These are phyloP conservation scores for Acacia confusa DNA, from an alignment of 306 rosid species.

Conservation along the genomic window DNA sequence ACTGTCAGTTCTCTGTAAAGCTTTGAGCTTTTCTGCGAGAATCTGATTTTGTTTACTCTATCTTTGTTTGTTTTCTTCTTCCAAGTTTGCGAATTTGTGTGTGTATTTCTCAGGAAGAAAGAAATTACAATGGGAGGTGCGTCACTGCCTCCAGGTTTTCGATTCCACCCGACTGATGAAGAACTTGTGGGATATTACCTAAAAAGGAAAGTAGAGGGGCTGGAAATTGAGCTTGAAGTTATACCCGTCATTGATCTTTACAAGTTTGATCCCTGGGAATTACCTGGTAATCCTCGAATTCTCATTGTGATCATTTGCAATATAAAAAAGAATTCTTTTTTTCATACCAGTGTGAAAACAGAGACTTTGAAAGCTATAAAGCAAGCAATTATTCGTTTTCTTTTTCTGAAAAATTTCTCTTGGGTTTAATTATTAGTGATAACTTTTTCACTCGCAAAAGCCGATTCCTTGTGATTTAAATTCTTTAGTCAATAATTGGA, in stretches of 20 bases:
- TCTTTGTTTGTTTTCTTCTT: background rate
- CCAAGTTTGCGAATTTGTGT: background rate
- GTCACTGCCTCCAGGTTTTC: slow-evolving; percentile 78
- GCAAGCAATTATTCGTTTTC: slow-evolving; percentile 24
- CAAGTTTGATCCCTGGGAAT: slow-evolving; percentile 94
- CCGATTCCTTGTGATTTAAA: slow-evolving; percentile 20
- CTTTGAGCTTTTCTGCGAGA: background rate
- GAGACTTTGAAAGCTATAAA: slow-evolving; percentile 34
- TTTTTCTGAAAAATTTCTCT: slow-evolving; percentile 7
- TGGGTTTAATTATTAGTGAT: slow-evolving; percentile 1
- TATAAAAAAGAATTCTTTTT: background rate
- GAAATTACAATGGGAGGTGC: slow-evolving; percentile 41
- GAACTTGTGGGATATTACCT: slow-evolving; percentile 84
- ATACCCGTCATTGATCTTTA: slow-evolving; percentile 84
- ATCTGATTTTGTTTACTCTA: background rate
- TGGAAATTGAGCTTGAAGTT: slow-evolving; percentile 86
- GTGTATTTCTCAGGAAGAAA: slow-evolving; percentile 8
- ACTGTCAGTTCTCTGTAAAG: background rate
- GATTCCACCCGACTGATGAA: slow-evolving; percentile 91
- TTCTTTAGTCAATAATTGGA: slow-evolving; percentile 25
- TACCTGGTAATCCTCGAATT: slow-evolving; percentile 66
- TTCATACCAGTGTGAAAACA: slow-evolving; percentile 29
- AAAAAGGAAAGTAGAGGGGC: slow-evolving; percentile 75
- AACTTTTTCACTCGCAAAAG: slow-evolving; percentile 11
- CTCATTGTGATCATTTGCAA: slow-evolving; percentile 5